Evolutionary conservation across 805 yeast species (phyloP).

Genomic region (Hermanozyma aechmeae): DNA sequence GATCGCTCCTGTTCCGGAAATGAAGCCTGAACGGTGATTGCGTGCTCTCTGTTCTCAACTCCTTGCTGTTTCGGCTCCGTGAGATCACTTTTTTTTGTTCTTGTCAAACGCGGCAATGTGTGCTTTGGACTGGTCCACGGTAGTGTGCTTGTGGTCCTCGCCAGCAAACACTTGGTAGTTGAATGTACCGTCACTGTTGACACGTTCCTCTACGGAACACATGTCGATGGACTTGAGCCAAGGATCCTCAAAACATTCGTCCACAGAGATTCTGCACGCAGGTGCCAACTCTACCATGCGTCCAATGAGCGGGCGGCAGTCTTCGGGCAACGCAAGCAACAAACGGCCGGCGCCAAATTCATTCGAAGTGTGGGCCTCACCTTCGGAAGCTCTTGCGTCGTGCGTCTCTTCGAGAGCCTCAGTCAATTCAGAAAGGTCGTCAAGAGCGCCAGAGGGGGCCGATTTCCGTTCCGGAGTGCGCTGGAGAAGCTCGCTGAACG

Average conservation of each 20-base stretch:
- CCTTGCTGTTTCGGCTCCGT: too few species aligned
- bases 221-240: slow-evolving; percentile 58
- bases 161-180: slow-evolving; percentile 33
- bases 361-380: slow-evolving; percentile 50
- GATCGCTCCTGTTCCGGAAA: too few species aligned
- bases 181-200: slow-evolving; percentile 28
- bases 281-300: slow-evolving; percentile 81
- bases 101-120: slow-evolving; percentile 90
- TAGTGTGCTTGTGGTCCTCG: slow-evolving; percentile 70
- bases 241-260: slow-evolving; percentile 63
- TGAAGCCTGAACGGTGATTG: too few species aligned
- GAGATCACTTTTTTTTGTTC: slow-evolving; percentile 47
- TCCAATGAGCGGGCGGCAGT: slow-evolving; percentile 56
- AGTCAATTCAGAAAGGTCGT: slow-evolving; percentile 11
- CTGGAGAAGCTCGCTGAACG: slow-evolving; percentile 54
- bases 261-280: slow-evolving; percentile 74
- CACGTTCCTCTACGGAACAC: slow-evolving; percentile 52
- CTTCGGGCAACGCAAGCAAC: slow-evolving; percentile 60
- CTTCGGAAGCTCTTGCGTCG: slow-evolving; percentile 9
- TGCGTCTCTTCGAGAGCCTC: slow-evolving; percentile 13
- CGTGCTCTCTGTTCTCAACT: too few species aligned
- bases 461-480: slow-evolving; percentile 35
- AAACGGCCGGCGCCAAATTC: slow-evolving; percentile 66
- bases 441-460: slow-evolving; percentile 5
- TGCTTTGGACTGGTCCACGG: slow-evolving; percentile 88